phyloP scores from a whole-genome alignment of 192 early-diverging fungal genomes.

The Dispira parvispora region DNA sequence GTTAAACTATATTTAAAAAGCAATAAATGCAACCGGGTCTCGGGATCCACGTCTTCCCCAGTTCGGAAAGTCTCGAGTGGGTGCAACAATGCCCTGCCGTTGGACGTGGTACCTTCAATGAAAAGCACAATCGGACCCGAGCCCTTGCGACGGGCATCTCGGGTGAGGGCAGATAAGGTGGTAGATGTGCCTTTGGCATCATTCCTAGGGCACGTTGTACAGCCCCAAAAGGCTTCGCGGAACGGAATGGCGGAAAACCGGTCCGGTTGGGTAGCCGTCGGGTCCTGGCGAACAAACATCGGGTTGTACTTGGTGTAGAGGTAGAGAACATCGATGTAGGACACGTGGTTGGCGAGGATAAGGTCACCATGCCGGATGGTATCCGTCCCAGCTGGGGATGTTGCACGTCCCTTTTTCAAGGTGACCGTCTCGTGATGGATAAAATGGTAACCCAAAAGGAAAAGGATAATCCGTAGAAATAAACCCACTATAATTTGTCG shows the following conservation, averaged over 20 bases:
- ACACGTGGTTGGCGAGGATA: slow-evolving; percentile 64
- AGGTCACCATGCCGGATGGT: slow-evolving; percentile 45
- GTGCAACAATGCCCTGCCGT: slow-evolving; percentile 70
- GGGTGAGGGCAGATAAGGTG: slow-evolving; percentile 11
- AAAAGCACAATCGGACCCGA: slow-evolving; percentile 24
- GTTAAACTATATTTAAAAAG: slow-evolving; percentile 24
- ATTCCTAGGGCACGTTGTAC: slow-evolving; percentile 18
- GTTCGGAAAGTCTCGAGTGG: slow-evolving; percentile 55
- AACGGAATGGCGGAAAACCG: neutral
- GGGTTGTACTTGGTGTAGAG: slow-evolving; percentile 41
- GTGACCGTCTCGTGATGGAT: slow-evolving; percentile 45
- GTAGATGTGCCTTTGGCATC: slow-evolving; percentile 12
- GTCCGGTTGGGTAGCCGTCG: slow-evolving; percentile 12
- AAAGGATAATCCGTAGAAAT: slow-evolving; percentile 37
- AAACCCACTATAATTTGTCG: slow-evolving; percentile 18
- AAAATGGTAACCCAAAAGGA: slow-evolving; percentile 57
- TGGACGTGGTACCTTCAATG: slow-evolving; percentile 50
- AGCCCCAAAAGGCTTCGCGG: slow-evolving; percentile 19
- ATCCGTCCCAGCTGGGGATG: neutral
- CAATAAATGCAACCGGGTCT: slow-evolving; percentile 37
- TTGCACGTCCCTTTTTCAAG: slow-evolving; percentile 38
- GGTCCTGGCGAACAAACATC: slow-evolving; percentile 28
- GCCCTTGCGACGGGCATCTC: slow-evolving; percentile 14
- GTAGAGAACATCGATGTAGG: slow-evolving; percentile 71
- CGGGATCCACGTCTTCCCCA: slow-evolving; percentile 34